A percentile compares a stretch with the other conserved stretches of the same genome.
phyloP scores from a whole-genome alignment of 176 grass and related monocot species.

The Puya raimondii region DNA sequence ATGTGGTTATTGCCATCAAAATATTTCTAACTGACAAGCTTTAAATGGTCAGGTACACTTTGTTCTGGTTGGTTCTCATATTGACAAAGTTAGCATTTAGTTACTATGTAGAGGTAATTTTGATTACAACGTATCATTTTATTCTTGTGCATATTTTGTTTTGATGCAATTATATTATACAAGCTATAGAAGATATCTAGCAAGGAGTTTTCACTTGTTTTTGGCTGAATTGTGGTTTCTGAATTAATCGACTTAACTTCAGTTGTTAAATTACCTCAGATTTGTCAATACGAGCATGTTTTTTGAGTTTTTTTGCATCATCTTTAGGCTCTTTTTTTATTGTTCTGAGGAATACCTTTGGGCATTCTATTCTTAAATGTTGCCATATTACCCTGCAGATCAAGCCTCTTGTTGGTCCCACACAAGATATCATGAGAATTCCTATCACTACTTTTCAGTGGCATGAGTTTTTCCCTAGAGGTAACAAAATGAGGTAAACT shows the following conservation, averaged over 20 bases:
- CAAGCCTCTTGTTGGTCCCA: conserved; percentile 80
- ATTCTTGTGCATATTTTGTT: background rate
- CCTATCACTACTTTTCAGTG: conserved; percentile 60
- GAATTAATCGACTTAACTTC: background rate
- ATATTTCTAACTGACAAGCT: conserved; percentile 5
- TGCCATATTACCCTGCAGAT: conserved; percentile 45
- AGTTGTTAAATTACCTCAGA: background rate
- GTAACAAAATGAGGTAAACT: conserved; percentile 35
- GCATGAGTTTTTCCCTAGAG: conserved; percentile 97
- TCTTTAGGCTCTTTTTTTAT: too few relatives aligned
- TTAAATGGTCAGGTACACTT: conserved; percentile 61
- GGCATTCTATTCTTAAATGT: background rate
- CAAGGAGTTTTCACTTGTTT: background rate
- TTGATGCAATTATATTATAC: background rate
- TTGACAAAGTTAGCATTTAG: conserved; percentile 79
- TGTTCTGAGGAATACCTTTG: too few relatives aligned
- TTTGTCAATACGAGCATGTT: background rate
- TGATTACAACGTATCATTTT: background rate
- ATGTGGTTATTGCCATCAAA: conserved; percentile 8
- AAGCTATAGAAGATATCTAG: background rate
- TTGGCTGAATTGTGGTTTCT: background rate
- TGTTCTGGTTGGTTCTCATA: conserved; percentile 82
- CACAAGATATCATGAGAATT: conserved; percentile 78
- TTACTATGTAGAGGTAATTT: conserved; percentile 88
- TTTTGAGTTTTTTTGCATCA: background rate